Conservation (phyloP, 2,329 filamentous ascomycete species). For the Ophioceras dolichostomum region DNA sequence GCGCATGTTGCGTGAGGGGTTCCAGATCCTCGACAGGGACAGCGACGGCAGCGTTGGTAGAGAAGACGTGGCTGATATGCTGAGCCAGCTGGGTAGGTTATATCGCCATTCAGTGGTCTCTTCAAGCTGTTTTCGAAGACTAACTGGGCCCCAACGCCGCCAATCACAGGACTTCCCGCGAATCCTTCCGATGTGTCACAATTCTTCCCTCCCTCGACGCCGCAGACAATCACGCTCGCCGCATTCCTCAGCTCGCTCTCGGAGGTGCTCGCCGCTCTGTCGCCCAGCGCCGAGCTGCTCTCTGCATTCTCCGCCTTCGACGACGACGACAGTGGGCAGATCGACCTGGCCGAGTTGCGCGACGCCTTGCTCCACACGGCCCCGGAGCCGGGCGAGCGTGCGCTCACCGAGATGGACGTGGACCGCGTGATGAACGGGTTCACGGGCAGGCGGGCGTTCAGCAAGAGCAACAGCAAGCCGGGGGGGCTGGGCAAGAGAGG, state of each 20-base stretch:
- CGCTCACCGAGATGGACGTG: constrained; percentile 60
- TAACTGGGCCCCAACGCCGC: too few species aligned
- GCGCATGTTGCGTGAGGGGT: constrained; percentile 79
- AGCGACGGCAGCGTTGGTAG: constrained; percentile 74
- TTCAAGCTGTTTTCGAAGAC: too few species aligned
- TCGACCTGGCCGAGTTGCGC: constrained; percentile 71
- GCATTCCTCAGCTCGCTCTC: constrained; percentile 78
- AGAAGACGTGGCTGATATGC: constrained; percentile 78
- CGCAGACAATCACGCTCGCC: constrained; percentile 69
- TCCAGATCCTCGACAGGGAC: constrained; percentile 84
- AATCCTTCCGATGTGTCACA: constrained; percentile 56
- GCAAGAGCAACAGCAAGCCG: constrained; percentile 41
- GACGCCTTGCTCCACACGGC: constrained; percentile 74
- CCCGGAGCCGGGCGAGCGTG: constrained; percentile 57
- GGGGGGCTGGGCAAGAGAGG: constrained; percentile 51
- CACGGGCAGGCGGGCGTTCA: constrained; percentile 72
- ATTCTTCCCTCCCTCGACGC: constrained; percentile 67
- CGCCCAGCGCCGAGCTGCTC: constrained; percentile 65
- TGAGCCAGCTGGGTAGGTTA: constrained; percentile 62
- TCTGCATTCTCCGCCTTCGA: constrained; percentile 94
- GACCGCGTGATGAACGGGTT: constrained; percentile 84
- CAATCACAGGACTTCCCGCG: constrained; percentile 62
- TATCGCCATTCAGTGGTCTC: too few species aligned
- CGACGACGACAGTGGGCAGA: constrained; percentile 86
- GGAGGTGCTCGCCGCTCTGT: constrained; percentile 59